Evolutionary conservation across 2,329 filamentous ascomycete species (phyloP).

Genomic region (Sphaceloma murrayae): DNA sequence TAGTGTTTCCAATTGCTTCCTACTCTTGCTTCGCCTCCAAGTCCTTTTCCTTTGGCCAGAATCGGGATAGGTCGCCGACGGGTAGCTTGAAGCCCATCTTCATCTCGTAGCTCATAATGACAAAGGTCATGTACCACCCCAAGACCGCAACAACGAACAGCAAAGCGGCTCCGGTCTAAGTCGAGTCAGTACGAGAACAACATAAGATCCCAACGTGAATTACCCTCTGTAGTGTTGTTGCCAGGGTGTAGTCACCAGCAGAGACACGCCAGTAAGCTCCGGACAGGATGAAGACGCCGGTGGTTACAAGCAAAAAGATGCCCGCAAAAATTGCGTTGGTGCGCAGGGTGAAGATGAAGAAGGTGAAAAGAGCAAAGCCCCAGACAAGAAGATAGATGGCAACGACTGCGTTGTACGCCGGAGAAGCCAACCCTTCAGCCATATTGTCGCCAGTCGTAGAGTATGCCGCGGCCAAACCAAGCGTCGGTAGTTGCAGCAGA

Average conservation of each 20-base stretch:
- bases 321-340: conserved; percentile 43
- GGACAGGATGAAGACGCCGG: conserved; percentile 38
- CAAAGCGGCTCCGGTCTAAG: conserved; percentile 31
- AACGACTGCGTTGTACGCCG: conserved; percentile 42
- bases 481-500: conserved; percentile 41
- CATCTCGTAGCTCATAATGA: conserved; percentile 47
- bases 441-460: conserved; percentile 32
- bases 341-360: conserved; percentile 43
- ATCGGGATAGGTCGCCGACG: conserved; percentile 43
- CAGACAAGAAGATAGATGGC: conserved; percentile 44
- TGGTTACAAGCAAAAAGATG: conserved; percentile 42
- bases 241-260: conserved; percentile 35
- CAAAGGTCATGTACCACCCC: conserved; percentile 46
- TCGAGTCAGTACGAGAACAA: not conserved
- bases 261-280: conserved; percentile 43
- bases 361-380: conserved; percentile 45
- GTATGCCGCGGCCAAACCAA: conserved; percentile 39
- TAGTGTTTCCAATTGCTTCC: too few relatives aligned
- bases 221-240: conserved; percentile 40
- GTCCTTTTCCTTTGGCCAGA: conserved; percentile 32
- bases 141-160: conserved; percentile 39
- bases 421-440: conserved; percentile 35
- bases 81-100: conserved; percentile 41
- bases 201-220: conserved; percentile 14
- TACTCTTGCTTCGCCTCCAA: conserved; percentile 9